Evolutionary conservation across 2,329 filamentous ascomycete genomes (phyloP), one percentile per base, ranked within the genome.

Genomic region (Sporothrix pseudoabietina): DNA sequence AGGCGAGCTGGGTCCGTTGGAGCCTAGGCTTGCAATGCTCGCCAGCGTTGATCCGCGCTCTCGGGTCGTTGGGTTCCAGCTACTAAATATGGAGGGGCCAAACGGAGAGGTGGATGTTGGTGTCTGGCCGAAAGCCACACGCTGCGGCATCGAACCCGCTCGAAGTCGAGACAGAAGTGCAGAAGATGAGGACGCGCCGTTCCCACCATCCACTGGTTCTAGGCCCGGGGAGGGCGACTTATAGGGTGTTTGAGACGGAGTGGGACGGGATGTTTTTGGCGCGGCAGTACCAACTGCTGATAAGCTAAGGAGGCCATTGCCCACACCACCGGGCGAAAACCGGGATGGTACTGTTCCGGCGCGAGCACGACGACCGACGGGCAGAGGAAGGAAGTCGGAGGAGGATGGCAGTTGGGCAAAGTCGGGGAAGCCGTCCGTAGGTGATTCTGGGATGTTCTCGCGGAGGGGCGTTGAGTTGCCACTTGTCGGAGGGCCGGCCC

Each of bases 381-480:
- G 89, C 75, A 91, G 80, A 73, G 85, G 87, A 75, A 91, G 88
- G 77, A 91, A 81, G 74, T 85, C 87, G 76, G 90, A 88, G 76
- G 91, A 88, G 9, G 91, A 87, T 57, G 92, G 87, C 57, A 92
- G 87, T 78, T 90, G 89, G 76, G 92, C 88, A 80, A 97, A 94
- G 82, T 97, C 94, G 74, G 96, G 94, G 78, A 98, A 98, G 77
- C 93, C 95, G 84, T 98, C 95, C 77, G 92, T 96, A 44, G 96
- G 96, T 49, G 95, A 98, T 83, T 99, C 96, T 76, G 95, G 94
- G 75, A 99, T 98, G 77, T 95, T 98, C 84, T 98, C 96, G 79
- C 96, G 93, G 70, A 99, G 88, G 77, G 96, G 96, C 57, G 95
- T 98, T 26, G 95, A 98, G 82, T 97, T 95, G 77, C 95, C 96